phyloP scores from a whole-genome alignment of 1,139 yeast genomes.

The Magnusiomyces paraingens region DNA sequence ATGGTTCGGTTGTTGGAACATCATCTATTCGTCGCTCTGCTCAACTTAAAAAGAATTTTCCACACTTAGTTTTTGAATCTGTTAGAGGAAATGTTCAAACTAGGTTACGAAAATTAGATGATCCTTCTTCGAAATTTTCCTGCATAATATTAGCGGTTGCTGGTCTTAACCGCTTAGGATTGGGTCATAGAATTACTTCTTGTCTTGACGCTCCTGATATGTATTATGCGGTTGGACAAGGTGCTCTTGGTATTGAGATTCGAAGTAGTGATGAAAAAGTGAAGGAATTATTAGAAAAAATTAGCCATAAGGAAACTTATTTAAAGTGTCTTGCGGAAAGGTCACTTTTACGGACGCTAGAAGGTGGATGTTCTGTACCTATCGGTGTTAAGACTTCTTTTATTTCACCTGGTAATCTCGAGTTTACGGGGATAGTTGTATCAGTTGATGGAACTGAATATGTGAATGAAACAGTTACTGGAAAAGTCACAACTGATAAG shows the following conservation, averaged over 20 bases:
- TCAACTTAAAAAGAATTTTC: slow-evolving; percentile 54
- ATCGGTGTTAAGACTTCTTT: slow-evolving; percentile 76
- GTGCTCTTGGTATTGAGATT: slow-evolving; percentile 90
- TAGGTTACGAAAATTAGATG: slow-evolving; percentile 70
- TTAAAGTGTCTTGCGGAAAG: slow-evolving; percentile 88
- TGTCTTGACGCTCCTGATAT: slow-evolving; percentile 70
- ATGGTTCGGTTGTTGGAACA: slow-evolving; percentile 85
- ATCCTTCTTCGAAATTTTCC: slow-evolving; percentile 54
- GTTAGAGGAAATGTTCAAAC: slow-evolving; percentile 89
- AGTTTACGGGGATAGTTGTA: slow-evolving; percentile 61
- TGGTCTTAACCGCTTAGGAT: slow-evolving; percentile 69
- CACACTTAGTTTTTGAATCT: slow-evolving; percentile 57
- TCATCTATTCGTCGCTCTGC: slow-evolving; percentile 92
- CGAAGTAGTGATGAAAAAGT: slow-evolving; percentile 59
- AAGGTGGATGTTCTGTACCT: slow-evolving; percentile 98
- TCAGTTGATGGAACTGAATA: slow-evolving; percentile 72
- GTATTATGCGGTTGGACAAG: slow-evolving; percentile 98
- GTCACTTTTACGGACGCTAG: slow-evolving; percentile 75
- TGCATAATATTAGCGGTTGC: slow-evolving; percentile 91
- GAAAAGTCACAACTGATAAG: slow-evolving; percentile 36
- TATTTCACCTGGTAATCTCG: slow-evolving; percentile 44
- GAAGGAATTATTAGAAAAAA: slow-evolving; percentile 49
- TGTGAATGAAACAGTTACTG: slow-evolving; percentile 49
- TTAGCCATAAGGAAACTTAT: slow-evolving; percentile 63
- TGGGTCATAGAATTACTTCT: slow-evolving; percentile 59